Evolutionary conservation across 2,329 filamentous ascomycete species (phyloP).

Genomic region (Botrytis aclada): DNA sequence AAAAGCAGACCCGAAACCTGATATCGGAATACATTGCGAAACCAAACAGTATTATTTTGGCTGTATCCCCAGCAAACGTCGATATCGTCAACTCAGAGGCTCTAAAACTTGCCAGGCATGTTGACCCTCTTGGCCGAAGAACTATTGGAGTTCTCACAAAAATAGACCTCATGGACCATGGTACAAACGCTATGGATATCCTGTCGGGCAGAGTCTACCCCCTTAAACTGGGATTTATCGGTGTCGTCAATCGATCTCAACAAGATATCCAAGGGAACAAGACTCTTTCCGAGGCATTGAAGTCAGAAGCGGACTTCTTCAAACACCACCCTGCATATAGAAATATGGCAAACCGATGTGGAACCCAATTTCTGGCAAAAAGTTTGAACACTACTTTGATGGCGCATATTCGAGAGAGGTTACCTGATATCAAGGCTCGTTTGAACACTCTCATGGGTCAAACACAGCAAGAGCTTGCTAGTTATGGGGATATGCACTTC

Average conservation of each 20-base stretch:
- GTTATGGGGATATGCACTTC: slow-evolving; percentile 97
- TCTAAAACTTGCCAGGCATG: slow-evolving; percentile 92
- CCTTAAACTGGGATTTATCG: slow-evolving; percentile 94
- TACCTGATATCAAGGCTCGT: slow-evolving; percentile 97
- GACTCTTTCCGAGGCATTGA: slow-evolving; percentile 86
- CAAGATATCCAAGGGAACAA: slow-evolving; percentile 97
- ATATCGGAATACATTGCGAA: slow-evolving; percentile 99
- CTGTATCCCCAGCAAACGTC: slow-evolving; percentile 95
- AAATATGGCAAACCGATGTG: slow-evolving; percentile 90
- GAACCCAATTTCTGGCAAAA: slow-evolving; percentile 91
- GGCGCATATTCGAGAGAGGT: slow-evolving; percentile 89
- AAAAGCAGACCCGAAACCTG: slow-evolving; percentile 95
- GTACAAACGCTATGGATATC: slow-evolving; percentile 96
- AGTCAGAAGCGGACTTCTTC: slow-evolving; percentile 92
- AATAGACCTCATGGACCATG: slow-evolving; percentile 97
- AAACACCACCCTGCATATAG: slow-evolving; percentile 94
- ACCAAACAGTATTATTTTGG: slow-evolving; percentile 95
- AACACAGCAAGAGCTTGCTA: slow-evolving; percentile 95
- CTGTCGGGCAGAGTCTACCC: slow-evolving; percentile 96
- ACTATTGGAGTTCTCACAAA: slow-evolving; percentile 98
- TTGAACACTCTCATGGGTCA: slow-evolving; percentile 99
- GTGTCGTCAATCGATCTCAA: slow-evolving; percentile 95
- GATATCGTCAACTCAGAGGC: slow-evolving; percentile 98
- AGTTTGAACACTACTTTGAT: slow-evolving; percentile 94
- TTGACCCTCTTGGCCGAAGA: slow-evolving; percentile 87